These are phyloP conservation scores for Arctium lappa DNA, from an alignment of 129 eudicot genomes.

Conservation along the genomic window DNA sequence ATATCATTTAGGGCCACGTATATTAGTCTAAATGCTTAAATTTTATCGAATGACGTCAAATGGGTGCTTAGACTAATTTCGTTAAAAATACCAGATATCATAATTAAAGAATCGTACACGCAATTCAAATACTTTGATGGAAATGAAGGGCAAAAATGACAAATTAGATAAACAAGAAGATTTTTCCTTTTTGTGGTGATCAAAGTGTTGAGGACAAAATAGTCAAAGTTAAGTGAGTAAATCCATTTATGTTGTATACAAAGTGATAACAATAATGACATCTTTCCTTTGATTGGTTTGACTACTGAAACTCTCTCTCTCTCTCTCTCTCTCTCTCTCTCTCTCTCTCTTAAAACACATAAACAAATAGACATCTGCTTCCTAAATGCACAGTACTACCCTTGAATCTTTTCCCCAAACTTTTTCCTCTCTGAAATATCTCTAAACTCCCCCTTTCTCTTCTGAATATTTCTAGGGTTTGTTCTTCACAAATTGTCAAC, in stretches of 20 bases:
- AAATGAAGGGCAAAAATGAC: constrained; percentile 25
- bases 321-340: constrained; percentile 25
- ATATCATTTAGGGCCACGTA: no score
- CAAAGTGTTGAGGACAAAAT: constrained; percentile 18
- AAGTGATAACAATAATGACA: constrained; percentile 41
- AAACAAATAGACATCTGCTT: constrained; percentile 28
- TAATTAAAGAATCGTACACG: not conserved
- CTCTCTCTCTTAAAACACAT: constrained; percentile 13
- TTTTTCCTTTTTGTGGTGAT: not conserved
- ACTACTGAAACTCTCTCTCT: constrained; percentile 44
- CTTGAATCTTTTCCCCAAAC: constrained; percentile 13
- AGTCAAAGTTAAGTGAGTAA: constrained; percentile 15
- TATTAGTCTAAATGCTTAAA: not conserved
- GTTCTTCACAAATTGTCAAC: constrained; percentile 19
- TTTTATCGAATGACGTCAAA: not conserved
- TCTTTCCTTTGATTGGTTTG: constrained; percentile 62
- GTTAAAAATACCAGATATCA: not conserved
- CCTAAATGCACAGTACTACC: constrained; percentile 21
- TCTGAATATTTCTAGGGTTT: constrained; percentile 38
- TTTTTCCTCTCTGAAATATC: constrained; percentile 32
- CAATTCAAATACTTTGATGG: not conserved
- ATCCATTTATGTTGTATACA: constrained; percentile 44
- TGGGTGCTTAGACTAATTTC: not conserved
- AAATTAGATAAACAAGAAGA: not conserved
- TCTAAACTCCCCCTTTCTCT: constrained; percentile 24